Evolutionary conservation across 208 protist species (phyloP).

Genomic region (Perkinsela sp.): DNA sequence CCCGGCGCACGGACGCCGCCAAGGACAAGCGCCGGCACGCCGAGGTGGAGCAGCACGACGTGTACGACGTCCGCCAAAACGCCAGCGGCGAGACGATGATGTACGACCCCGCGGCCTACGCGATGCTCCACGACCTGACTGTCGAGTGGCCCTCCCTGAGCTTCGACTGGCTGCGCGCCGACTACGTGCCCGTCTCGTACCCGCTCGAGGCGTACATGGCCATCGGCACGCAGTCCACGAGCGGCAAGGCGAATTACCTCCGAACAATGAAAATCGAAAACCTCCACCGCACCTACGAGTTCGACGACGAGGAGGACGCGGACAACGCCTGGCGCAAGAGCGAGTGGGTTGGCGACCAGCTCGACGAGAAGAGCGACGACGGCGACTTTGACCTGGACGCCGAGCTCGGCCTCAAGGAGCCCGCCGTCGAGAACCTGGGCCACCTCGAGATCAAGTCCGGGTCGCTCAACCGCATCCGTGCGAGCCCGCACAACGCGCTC

Average conservation of each 20-base stretch:
- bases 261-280: conserved; percentile 64
- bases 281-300: conserved; percentile 64
- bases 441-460: conserved; percentile 40
- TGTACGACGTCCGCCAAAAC: too few species aligned
- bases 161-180: conserved; percentile 7
- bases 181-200: conserved; percentile 13
- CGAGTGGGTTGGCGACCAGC: conserved; percentile 12
- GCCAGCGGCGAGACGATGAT: too few species aligned
- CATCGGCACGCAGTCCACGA: conserved; percentile 79
- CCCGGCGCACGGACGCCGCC: too few species aligned
- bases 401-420: conserved; percentile 53
- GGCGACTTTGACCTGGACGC: conserved; percentile 39
- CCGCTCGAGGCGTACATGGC: conserved; percentile 68
- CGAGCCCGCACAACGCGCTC: conserved; percentile 39
- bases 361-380: conserved; percentile 13
- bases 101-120: conserved; percentile 7
- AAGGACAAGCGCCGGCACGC: too few species aligned
- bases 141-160: conserved; percentile 9
- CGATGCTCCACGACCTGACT: conserved; percentile 6
- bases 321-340: conserved; percentile 54
- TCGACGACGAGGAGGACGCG: conserved; percentile 59
- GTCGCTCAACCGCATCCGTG: conserved; percentile 63
- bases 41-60: too few species aligned
- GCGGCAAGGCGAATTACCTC: conserved; percentile 64
- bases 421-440: conserved; percentile 28